Evolutionary conservation across 106 monocot species (phyloP).

Genomic region (Dendrobium catenatum): DNA sequence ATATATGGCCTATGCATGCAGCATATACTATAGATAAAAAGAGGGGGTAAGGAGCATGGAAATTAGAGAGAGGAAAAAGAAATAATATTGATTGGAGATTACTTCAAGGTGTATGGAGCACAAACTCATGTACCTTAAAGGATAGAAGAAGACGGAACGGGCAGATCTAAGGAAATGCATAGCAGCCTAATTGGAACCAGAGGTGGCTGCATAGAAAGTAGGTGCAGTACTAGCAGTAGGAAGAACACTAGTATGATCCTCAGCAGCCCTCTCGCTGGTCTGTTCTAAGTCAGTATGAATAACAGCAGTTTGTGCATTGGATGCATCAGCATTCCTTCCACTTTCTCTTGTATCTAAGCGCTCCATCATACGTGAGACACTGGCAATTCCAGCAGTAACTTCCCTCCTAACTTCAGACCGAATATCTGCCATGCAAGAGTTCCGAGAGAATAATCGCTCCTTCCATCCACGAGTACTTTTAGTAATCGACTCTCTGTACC

Average conservation of each 20-base stretch:
- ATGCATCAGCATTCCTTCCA: slow-evolving; percentile 14
- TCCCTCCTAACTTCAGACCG: slow-evolving; percentile 73
- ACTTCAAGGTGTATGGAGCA: not conserved
- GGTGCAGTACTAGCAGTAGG: slow-evolving; percentile 10
- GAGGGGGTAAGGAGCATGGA: not conserved
- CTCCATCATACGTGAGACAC: slow-evolving; percentile 66
- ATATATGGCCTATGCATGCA: no score
- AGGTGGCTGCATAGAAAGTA: slow-evolving; percentile 19
- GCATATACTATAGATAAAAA: not conserved
- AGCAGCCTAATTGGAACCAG: slow-evolving; percentile 21
- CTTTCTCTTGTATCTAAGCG: slow-evolving; percentile 50
- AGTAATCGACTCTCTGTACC: slow-evolving; percentile 65
- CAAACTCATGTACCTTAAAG: not conserved
- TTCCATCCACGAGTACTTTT: slow-evolving; percentile 76
- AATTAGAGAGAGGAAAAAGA: not conserved
- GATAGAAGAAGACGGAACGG: not conserved
- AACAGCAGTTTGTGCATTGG: slow-evolving; percentile 6
- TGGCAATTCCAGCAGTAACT: slow-evolving; percentile 65
- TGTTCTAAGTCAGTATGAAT: slow-evolving; percentile 8
- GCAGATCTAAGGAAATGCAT: not conserved
- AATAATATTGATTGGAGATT: not conserved
- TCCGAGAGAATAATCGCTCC: slow-evolving; percentile 62
- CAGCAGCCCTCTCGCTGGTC: slow-evolving; percentile 16
- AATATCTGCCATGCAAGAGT: slow-evolving; percentile 46
- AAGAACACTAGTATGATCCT: slow-evolving; percentile 8